Evolutionary conservation across 2,329 filamentous ascomycete species (phyloP), one percentile per base, ranked within the genome.

Genomic region (Triangularia verruculosa): DNA sequence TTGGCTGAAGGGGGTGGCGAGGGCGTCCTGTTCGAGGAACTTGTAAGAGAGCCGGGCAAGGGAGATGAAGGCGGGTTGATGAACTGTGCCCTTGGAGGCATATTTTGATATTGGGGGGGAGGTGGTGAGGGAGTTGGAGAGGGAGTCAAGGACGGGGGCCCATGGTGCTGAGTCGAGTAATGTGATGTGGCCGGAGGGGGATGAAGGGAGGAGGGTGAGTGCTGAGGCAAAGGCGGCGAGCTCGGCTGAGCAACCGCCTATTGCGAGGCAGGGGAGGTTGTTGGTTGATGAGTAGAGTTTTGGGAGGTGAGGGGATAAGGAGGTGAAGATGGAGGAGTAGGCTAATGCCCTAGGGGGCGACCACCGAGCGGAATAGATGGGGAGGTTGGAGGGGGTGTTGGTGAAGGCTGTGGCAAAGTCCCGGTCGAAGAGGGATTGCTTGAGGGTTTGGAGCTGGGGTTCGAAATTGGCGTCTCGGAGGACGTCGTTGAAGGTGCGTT

Each of bases 321-420:
- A 72, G 57, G 75, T 64, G 39, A 89, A 74, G n/a, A 88, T 76
- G 2, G 77, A 73, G n/a, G 86, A 80, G 77, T 98, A 98, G 67
- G 89, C 92, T 59, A 98, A 78, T 0, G 93, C 90, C 60, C 95
- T 83, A 59, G 90, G 90, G 1, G 94, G 91, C 76, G 93, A 97
- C 93, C 94, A 99, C 70, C 95, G 81, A 61, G 92, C 86, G 8
- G 92, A 92, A 79, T 99, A 99, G 9, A 90, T 91, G 65, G 90
- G 86, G 17, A 97, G 82, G 70, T 89, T 85, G 53, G 89, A 86
- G 61, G 86, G 82, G 6, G 39, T 47, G 54, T 82, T 82, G 0
- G 87, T 87, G 77, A 98, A 99, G 0, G 94, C 94, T 15, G 81
- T 78, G 12, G 82, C 82, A 76, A 98, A 98, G 74, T 98, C 91